Conservation (phyloP, 164 flowering plant genomes). For the Aristolochia contorta region DNA sequence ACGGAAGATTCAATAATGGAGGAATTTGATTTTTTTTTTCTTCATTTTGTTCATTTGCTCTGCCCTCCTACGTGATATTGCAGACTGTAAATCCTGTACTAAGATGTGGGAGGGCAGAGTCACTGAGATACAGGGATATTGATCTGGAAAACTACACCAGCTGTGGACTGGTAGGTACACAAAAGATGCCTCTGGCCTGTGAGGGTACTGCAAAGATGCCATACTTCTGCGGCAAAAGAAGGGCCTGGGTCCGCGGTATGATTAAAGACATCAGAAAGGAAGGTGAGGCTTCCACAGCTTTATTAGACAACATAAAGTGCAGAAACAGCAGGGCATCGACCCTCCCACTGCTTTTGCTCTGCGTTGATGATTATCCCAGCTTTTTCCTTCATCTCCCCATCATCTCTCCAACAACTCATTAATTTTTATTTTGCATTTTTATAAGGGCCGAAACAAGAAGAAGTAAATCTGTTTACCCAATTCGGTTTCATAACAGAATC, state of each 20-base stretch:
- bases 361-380: conserved; percentile 1
- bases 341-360: conserved; percentile 5
- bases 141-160: too few relatives aligned
- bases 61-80: too few relatives aligned
- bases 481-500: background rate
- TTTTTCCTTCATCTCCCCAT: conserved; percentile 5
- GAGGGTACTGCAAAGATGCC: too few relatives aligned
- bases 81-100: too few relatives aligned
- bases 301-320: conserved; percentile 16
- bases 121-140: too few relatives aligned
- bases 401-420: conserved; percentile 5
- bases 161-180: too few relatives aligned
- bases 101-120: too few relatives aligned
- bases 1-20: too few relatives aligned
- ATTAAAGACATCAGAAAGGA: conserved; percentile 15
- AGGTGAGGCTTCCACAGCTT: conserved; percentile 11
- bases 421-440: background rate
- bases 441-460: background rate
- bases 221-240: too few relatives aligned
- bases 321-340: conserved; percentile 5
- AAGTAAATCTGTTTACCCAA: background rate
- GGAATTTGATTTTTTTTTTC: too few relatives aligned
- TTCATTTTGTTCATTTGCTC: too few relatives aligned
- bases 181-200: too few relatives aligned
- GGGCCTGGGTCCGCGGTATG: conserved; percentile 14